Percentiles rank a stretch among this genome's conserved stretches.
Conservation (phyloP, 139 green algal species). For the Asterochloris erici region DNA sequence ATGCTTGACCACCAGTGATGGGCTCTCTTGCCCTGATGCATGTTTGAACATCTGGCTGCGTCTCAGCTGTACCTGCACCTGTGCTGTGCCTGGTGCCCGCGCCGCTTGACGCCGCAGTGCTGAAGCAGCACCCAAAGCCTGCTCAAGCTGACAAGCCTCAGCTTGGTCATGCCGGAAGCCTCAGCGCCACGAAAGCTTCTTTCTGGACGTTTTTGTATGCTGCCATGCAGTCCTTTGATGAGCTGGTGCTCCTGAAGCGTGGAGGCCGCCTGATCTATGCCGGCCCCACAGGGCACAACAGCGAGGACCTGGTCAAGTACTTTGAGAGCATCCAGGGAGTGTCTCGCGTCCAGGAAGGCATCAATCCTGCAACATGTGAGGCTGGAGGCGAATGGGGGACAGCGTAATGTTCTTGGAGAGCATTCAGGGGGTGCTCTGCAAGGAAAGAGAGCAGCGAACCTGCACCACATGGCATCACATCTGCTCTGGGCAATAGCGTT, state of each 20-base stretch:
- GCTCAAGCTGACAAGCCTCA: no score
- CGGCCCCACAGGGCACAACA: slow-evolving; percentile 37
- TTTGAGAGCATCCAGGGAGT: slow-evolving; percentile 29
- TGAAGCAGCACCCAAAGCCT: no score
- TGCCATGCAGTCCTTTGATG: slow-evolving; percentile 40
- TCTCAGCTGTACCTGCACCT: no score
- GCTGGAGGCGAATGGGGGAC: not conserved
- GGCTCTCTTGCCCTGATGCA: no score
- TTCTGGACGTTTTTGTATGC: not conserved
- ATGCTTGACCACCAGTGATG: no score
- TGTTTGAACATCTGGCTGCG: no score
- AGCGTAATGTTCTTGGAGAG: not conserved
- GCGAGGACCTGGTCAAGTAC: slow-evolving; percentile 41
- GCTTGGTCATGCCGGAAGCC: no score
- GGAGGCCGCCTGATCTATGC: slow-evolving; percentile 44
- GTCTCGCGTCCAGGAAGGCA: slow-evolving; percentile 1
- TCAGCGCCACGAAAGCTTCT: no score
- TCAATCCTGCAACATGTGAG: slow-evolving; percentile 20
- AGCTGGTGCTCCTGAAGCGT: slow-evolving; percentile 54
- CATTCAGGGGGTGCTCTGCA: not conserved
- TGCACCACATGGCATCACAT: no score
- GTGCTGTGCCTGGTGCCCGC: no score
- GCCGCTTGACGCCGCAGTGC: no score
- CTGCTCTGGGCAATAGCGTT: not conserved
- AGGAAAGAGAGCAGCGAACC: not conserved